A percentile compares a stretch with the other conserved stretches of the same genome.
These are phyloP conservation scores for Fusarium begoniae DNA, from an alignment of 2,329 filamentous ascomycete species.

Conservation along the genomic window DNA sequence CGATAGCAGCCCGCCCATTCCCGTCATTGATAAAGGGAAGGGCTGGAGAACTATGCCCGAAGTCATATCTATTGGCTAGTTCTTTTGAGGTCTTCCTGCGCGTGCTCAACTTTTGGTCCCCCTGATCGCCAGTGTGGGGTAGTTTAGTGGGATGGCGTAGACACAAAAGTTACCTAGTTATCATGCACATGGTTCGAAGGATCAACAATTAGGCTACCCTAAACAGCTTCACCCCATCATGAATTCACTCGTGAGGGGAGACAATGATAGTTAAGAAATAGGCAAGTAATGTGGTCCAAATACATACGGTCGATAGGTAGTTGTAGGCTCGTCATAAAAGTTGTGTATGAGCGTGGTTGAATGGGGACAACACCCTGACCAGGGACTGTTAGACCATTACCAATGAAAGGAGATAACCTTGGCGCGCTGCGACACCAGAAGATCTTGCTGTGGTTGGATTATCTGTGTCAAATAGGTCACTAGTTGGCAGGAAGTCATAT, in stretches of 20 bases:
- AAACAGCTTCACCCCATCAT: background rate
- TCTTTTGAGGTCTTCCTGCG: constrained; percentile 6
- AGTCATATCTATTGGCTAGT: constrained; percentile 15
- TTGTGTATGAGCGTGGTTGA: constrained; percentile 19
- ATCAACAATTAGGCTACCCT: background rate
- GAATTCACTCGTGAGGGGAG: background rate
- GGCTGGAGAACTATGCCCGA: background rate
- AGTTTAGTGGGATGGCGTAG: constrained; percentile 1
- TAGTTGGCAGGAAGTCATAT: background rate
- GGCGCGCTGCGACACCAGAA: background rate
- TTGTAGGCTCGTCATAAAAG: background rate
- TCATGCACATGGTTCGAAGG: constrained; percentile 15
- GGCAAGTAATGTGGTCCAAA: constrained; percentile 5
- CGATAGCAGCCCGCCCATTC: background rate
- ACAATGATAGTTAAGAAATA: constrained; percentile 17
- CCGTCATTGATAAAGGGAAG: background rate
- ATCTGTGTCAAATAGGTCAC: too few relatives aligned
- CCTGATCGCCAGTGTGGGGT: constrained; percentile 33
- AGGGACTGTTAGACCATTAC: background rate
- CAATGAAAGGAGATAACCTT: constrained; percentile 6
- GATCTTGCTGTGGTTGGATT: background rate
- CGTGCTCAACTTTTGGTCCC: constrained; percentile 31
- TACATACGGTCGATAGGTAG: background rate
- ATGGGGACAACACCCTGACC: background rate
- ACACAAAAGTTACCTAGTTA: constrained; percentile 10